Base-by-base conservation (phyloP, 305 asterid species). In the Ajuga reptans region DNA sequence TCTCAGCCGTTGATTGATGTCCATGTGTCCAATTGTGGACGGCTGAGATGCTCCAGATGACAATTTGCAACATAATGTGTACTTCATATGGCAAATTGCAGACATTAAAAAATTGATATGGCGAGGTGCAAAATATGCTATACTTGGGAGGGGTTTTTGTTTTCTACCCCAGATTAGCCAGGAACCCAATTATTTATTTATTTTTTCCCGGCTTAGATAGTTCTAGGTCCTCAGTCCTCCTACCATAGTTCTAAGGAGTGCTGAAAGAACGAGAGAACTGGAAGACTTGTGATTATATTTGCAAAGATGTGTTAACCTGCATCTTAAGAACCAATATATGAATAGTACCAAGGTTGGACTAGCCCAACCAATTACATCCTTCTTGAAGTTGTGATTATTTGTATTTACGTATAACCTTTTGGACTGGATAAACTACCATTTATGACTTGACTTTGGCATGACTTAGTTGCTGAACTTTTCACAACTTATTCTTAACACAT, bases 401-500 rank as follows among this genome's bases (percentile, higher is more conserved):
- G 42, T 57, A 43, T 37, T 59, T 37, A 53, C 31, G 17, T 66
- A 27, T 52, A 43, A 50, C 10, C 46, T 59, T 49, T 56, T 37
- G 17, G 24, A 60, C 47, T 34, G 29, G 9, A 34, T 50, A 72
- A 31, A 52, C 34, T 61, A 68, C 55, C 36, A 9, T 36, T 31
- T 64, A 37, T 62, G 31, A 37, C 33, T 24, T 21, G 27, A 21
- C 21, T 39, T 74, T n/a, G 10, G 50, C 52, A 63, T 36, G 61
- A 15, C 21, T 39, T 74, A 12, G 10, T 47, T 64, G 24, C 75
- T 57, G 11, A 58, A 54, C 29, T 41, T 53, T 33, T 59, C 15
- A 15, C 16, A 17, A 18, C 66, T 52, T 46, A 47, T 66, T 59
- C 59, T 58, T 14, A 21, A 52, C 76, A 72, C 64, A 77, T 18